These are phyloP conservation scores for Hypoxylon sp. DNA, from an alignment of 2,329 filamentous ascomycete species.

Conservation along the genomic window DNA sequence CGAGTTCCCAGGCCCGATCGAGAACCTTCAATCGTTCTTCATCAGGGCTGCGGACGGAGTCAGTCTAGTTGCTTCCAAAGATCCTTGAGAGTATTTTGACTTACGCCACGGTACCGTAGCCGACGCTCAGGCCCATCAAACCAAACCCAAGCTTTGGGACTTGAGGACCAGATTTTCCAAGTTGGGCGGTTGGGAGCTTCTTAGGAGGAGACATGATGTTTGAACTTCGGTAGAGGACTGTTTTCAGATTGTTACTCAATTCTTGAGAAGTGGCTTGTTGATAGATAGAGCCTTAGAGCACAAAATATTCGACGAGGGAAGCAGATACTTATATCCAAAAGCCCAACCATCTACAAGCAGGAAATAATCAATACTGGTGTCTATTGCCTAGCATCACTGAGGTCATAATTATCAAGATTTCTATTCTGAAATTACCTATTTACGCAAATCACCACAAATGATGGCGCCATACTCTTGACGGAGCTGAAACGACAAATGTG, in stretches of 20 bases:
- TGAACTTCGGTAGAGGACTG: neutral
- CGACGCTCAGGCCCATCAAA: constrained; percentile 50
- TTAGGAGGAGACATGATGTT: constrained; percentile 28
- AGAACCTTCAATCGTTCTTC: constrained; percentile 46
- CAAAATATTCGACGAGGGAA: neutral
- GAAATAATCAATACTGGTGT: neutral
- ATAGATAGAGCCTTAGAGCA: neutral
- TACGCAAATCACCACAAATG: neutral
- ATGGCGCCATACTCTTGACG: constrained; percentile 2
- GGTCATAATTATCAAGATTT: neutral
- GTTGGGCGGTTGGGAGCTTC: constrained; percentile 33
- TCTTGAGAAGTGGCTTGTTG: neutral
- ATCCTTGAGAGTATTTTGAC: constrained; percentile 1
- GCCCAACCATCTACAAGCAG: neutral
- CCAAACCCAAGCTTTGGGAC: constrained; percentile 51
- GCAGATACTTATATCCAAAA: constrained; percentile 25
- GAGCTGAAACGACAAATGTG: neutral
- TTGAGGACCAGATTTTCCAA: constrained; percentile 48
- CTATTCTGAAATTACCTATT: neutral
- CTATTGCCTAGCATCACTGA: neutral
- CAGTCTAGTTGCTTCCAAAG: neutral
- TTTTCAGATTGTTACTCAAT: neutral
- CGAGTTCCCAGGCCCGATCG: constrained; percentile 55
- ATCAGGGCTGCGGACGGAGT: constrained; percentile 37
- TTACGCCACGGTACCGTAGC: constrained; percentile 40